These are phyloP conservation scores for Exophiala sideris DNA, from an alignment of 2,329 filamentous ascomycete genomes.

Conservation along the genomic window DNA sequence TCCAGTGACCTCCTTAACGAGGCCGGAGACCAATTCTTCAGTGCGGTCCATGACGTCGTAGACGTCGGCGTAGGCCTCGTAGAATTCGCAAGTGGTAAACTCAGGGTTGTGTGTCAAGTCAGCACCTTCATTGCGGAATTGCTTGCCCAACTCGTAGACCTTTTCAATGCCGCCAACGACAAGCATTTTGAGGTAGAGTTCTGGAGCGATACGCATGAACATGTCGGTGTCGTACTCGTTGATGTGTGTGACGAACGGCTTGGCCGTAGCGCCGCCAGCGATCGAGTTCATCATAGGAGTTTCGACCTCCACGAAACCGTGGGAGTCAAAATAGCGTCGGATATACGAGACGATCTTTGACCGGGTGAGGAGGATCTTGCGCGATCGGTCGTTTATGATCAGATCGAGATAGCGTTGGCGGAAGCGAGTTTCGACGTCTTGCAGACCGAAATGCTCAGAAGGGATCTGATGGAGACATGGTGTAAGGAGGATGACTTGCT, in stretches of 20 bases:
- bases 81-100: constrained; percentile 97
- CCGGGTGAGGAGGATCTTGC: constrained; percentile 78
- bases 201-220: constrained; percentile 90
- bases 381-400: constrained; percentile 89
- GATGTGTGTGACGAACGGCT: constrained; percentile 92
- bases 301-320: constrained; percentile 90
- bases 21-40: constrained; percentile 83
- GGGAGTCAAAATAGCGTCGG: constrained; percentile 79
- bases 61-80: constrained; percentile 88
- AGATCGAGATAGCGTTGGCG: constrained; percentile 92
- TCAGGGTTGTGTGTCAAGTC: constrained; percentile 97
- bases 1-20: constrained; percentile 85
- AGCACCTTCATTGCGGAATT: constrained; percentile 91
- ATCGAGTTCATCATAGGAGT: constrained; percentile 98
- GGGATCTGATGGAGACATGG: constrained; percentile 90
- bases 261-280: constrained; percentile 90
- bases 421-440: constrained; percentile 90
- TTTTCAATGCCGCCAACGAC: constrained; percentile 91
- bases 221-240: constrained; percentile 94
- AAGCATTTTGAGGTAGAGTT: constrained; percentile 93
- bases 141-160: constrained; percentile 92
- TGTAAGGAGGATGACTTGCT: constrained; percentile 77
- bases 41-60: constrained; percentile 89
- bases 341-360: constrained; percentile 87
- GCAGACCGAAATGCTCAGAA: constrained; percentile 88